These are phyloP conservation scores for Fusarium sp. DNA, from an alignment of 2,329 filamentous ascomycete species.

Conservation along the genomic window DNA sequence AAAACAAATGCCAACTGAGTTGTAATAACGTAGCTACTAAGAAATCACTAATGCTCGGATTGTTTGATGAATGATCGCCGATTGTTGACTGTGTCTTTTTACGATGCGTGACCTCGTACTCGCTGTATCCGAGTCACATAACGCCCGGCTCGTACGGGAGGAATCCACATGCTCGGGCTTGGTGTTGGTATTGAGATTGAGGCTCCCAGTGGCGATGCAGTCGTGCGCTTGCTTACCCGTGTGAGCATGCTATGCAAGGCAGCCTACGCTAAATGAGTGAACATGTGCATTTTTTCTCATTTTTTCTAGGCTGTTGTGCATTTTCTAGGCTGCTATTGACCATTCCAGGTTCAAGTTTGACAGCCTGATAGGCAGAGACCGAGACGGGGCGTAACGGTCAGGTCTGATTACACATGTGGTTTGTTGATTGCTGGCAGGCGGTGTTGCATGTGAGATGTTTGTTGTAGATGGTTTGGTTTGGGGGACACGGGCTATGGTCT, in stretches of 20 bases:
- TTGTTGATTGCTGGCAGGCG: slow-evolving; percentile 10
- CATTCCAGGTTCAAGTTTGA: slow-evolving; percentile 18
- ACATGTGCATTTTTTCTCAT: too few species aligned
- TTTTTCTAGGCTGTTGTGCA: background rate
- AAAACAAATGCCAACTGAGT: slow-evolving; percentile 13
- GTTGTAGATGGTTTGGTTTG: background rate
- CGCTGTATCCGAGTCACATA: slow-evolving; percentile 15
- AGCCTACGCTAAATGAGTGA: slow-evolving; percentile 6
- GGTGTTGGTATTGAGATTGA: slow-evolving; percentile 12
- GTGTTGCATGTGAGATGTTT: slow-evolving; percentile 23
- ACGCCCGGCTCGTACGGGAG: slow-evolving; percentile 32
- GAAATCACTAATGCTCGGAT: background rate
- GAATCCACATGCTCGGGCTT: slow-evolving; percentile 23
- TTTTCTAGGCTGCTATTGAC: slow-evolving; percentile 16
- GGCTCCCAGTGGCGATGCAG: slow-evolving; percentile 30
- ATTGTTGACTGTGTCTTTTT: slow-evolving; percentile 1
- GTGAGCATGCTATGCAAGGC: slow-evolving; percentile 6
- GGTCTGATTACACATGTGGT: slow-evolving; percentile 4
- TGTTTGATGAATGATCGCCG: slow-evolving; percentile 4
- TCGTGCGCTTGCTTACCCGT: slow-evolving; percentile 9
- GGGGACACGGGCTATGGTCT: slow-evolving; percentile 11
- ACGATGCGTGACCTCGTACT: slow-evolving; percentile 10
- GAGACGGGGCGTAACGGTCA: slow-evolving; percentile 17
- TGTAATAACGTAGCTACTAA: slow-evolving; percentile 12
- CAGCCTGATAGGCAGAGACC: slow-evolving; percentile 3